Evolutionary conservation across 345 rosid species (phyloP), one percentile per base, ranked within the genome.

Genomic region (Acer yangbiense): DNA sequence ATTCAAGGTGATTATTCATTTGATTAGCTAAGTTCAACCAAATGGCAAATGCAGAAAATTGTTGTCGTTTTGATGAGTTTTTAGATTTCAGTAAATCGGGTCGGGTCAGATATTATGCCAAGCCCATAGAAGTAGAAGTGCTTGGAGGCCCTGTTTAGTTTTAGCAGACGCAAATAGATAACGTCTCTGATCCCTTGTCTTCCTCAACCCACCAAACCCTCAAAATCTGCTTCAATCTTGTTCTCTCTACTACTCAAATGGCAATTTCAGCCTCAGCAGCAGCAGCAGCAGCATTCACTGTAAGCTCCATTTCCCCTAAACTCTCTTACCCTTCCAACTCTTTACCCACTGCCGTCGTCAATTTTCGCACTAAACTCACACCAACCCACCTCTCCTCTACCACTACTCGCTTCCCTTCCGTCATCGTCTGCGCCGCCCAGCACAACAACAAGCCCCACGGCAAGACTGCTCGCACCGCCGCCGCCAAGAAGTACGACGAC

Each of bases 391-490:
- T 92, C 71, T 84, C 90, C 69, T 89, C 94, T 35, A 35, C 6
- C 39, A 4, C 39, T 35, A 35, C 39, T 35, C 6, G 39, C 39
- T 35, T 35, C 39, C 39, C 39, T 35, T 35, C 89, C 2, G 80
- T 92, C 77, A 83, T 90, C 6, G 92, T 92, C 35, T 92, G 90
- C 11, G 98, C 97, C 9, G 97, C 98, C 39, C 39, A 35, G 39
- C 39, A 35, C 39, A 35, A 35, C 35, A 32, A 32, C 35, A 32
- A 32, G 35, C 35, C 35, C 94, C 99, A 92, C 60, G 99, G 98
- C 16, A 92, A 96, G 82, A 96, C 98, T 14, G 91, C 99, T 27
- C 78, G 90, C 54, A 94, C 97, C n/a, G 97, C 94, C 9, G 92
- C 97, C 72, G 71, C 94, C 67, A 93, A 93, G 58, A 93, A 91